Evolutionary conservation across 257 asterid species (phyloP).

Genomic region (Scutellaria minor): DNA sequence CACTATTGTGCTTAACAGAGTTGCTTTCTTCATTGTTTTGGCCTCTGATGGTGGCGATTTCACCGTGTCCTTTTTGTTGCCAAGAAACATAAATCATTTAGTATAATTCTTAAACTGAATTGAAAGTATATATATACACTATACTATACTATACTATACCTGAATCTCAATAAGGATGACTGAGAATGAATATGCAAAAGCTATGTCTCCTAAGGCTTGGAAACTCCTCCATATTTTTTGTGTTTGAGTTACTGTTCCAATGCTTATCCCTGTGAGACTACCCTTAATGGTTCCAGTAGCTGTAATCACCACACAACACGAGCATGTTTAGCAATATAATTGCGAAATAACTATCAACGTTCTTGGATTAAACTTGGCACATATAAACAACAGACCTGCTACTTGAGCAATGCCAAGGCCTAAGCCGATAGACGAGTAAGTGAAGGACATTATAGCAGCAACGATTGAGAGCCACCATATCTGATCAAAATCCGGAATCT

Average conservation of each 20-base stretch:
- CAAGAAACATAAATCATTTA: background rate
- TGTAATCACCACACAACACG: conserved; percentile 19
- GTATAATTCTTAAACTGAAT: too few species aligned
- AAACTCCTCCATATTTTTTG: conserved; percentile 66
- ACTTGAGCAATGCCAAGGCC: conserved; percentile 55
- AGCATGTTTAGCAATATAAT: background rate
- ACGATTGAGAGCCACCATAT: conserved; percentile 60
- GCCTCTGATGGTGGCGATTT: conserved; percentile 61
- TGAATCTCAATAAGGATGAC: conserved; percentile 60
- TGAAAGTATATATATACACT: too few species aligned
- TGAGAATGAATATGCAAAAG: conserved; percentile 59
- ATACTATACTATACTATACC: conserved; percentile 26
- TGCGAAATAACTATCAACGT: too few species aligned
- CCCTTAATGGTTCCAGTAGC: conserved; percentile 54
- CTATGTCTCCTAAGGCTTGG: conserved; percentile 58
- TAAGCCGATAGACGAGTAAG: conserved; percentile 57
- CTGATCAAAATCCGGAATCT: conserved; percentile 60
- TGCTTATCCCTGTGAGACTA: conserved; percentile 61
- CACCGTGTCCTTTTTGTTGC: conserved; percentile 46
- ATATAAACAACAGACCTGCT: conserved; percentile 36
- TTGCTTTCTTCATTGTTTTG: conserved; percentile 59
- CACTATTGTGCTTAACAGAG: conserved; percentile 43
- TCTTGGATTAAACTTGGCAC: too few species aligned
- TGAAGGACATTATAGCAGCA: conserved; percentile 61
- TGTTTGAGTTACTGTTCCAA: conserved; percentile 55